A percentile compares a stretch with the other conserved stretches of the same genome.
phyloP scores from a whole-genome alignment of 495 filamentous ascomycete species.

The Tuber magnatum region DNA sequence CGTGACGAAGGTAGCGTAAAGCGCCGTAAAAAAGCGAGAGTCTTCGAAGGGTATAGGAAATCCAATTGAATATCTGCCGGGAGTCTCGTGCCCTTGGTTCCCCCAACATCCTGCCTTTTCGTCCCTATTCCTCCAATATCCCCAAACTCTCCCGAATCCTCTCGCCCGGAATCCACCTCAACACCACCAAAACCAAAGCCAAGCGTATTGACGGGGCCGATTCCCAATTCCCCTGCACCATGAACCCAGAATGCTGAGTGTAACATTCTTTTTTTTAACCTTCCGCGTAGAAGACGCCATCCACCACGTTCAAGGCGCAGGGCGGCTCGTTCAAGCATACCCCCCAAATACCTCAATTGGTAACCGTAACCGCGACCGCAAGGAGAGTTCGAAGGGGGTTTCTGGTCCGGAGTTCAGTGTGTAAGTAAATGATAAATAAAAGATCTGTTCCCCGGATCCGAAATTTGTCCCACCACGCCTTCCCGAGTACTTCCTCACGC shows the following conservation, averaged over 20 bases:
- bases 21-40: constrained; percentile 35
- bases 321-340: constrained; percentile 41
- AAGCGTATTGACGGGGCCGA: constrained; percentile 26
- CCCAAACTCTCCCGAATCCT: constrained; percentile 8
- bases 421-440: constrained; percentile 12
- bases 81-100: constrained; percentile 9
- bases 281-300: constrained; percentile 35
- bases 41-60: constrained; percentile 39
- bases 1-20: constrained; percentile 20
- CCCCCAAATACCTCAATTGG: constrained; percentile 25
- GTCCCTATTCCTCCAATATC: constrained; percentile 7
- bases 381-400: constrained; percentile 15
- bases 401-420: constrained; percentile 12
- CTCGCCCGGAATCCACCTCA: constrained; percentile 9
- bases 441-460: background rate
- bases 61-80: constrained; percentile 30
- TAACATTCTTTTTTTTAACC: constrained; percentile 35
- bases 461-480: background rate
- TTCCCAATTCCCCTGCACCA: constrained; percentile 31
- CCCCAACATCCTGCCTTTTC: constrained; percentile 1
- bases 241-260: constrained; percentile 40
- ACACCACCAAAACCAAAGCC: constrained; percentile 28
- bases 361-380: constrained; percentile 36
- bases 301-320: constrained; percentile 37
- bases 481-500: background rate